Evolutionary conservation across 169 alveolate species (phyloP), one percentile per base, ranked within the genome.

Genomic region (Cryptosporidium tyzzeri): DNA sequence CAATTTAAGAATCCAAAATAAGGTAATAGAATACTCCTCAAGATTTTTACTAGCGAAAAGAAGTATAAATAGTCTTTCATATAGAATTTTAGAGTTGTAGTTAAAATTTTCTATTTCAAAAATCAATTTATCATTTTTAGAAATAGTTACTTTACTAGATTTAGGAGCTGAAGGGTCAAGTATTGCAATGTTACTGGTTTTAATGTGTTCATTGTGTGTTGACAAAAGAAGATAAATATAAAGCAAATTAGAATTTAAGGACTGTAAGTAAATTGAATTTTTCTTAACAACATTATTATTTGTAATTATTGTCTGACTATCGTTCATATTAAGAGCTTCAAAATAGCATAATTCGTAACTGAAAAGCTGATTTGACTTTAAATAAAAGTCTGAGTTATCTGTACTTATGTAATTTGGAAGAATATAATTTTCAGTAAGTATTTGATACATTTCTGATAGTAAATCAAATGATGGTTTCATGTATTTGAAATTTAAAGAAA

Each of bases 331-430:
- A 6, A 73, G 21, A 23, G 48, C 37, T 37, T 73, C 86, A 73
- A 55, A 73, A n/a, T 73, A 73, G 48, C 86, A 31, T 6, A 53
- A n/a, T 14, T 73, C 86, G 55, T 73, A 73, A 14, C 55, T 39
- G 37, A 33, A 73, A 10, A 73, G 33, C 45, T 73, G 71, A 7
- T n/a, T 65, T 2, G 48, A 10, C 3, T 65, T 10, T 2, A 23
- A 37, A 33, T 35, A 8, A 33, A 33, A 65, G 6, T 65, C 71
- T 18, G 23, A 33, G 18, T 18, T 35, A n/a, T 44, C 61, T 44
- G 10, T n/a, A 48, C 65, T 29, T 8, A 3, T 21, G 26, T 26
- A 29, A 35, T 55, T 35, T 50, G 67, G 45, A 18, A 18, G 29
- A 35, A 2, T 55, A 26, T 73, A 73, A 35, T 58, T 16, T 33